Conservation (phyloP, 441 rosid genomes). For the Syzygium syzygioides region DNA sequence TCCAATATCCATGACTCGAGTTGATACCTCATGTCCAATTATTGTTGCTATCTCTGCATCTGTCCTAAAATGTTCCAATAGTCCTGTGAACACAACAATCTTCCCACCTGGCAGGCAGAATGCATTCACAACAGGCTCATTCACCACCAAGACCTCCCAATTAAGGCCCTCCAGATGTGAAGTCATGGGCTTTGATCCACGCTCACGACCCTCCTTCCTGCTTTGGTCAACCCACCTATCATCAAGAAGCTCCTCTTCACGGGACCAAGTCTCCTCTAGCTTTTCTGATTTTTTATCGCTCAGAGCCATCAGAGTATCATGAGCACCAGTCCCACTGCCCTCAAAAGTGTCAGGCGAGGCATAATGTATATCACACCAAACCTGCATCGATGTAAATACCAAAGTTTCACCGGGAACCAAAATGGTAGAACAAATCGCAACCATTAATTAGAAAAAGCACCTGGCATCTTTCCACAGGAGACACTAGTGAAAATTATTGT, state of each 20-base stretch:
- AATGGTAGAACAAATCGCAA: not conserved
- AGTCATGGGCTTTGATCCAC: constrained; percentile 34
- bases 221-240: constrained; percentile 73
- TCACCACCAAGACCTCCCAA: constrained; percentile 93
- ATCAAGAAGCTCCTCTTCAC: constrained; percentile 80
- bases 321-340: constrained; percentile 22
- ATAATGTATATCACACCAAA: constrained; percentile 68
- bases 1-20: not conserved
- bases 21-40: constrained; percentile 74
- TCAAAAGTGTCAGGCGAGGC: constrained; percentile 38
- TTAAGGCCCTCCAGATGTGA: constrained; percentile 74
- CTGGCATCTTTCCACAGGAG: not conserved
- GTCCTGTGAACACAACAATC: constrained; percentile 83
- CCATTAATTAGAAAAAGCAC: not conserved
- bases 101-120: constrained; percentile 88
- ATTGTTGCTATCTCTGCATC: constrained; percentile 93
- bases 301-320: constrained; percentile 39
- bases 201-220: constrained; percentile 55
- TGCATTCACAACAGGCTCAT: constrained; percentile 70
- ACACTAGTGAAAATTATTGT: not conserved
- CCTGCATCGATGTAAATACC: constrained; percentile 2
- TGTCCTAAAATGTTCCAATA: constrained; percentile 63
- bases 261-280: constrained; percentile 39
- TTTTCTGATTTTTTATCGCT: constrained; percentile 24
- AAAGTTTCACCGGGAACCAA: not conserved